Evolutionary conservation across 805 yeast genomes (phyloP), one percentile per base, ranked within the genome.

Genomic region (Wickerhamomyces bovis): DNA sequence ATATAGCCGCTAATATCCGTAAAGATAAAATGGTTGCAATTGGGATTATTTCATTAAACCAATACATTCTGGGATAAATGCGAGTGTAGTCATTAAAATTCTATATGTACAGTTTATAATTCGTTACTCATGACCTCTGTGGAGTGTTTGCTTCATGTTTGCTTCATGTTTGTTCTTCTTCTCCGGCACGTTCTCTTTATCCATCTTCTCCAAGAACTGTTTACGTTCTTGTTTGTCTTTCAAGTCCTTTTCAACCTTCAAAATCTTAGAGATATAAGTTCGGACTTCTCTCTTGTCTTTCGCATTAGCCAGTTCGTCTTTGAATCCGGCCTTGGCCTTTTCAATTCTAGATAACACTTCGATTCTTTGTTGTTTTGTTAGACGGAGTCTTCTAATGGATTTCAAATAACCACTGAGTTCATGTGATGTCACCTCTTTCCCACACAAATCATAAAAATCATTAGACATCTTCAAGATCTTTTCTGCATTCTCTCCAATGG

Each of bases 401-500:
- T 58, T 57, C 15, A 54, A 43, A 39, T 53, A 58, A 1, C 62
- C 62, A 22, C 44, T 43, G 7, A 54, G 21, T 35, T 55, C 61
- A 41, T 49, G 50, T 4, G 55, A 49, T 1, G 52, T 54, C 8
- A 44, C 23, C 21, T 49, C 41, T 3, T 45, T 26, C 10, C 42
- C 39, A 15, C 44, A 20, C 15, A 41, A 41, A 10, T 43, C 35
- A 16, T 45, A 44, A 42, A 55, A 57, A 2, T 43, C 45, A 16
- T 54, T 55, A 9, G 61, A 46, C 42, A 54, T 30, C 9, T 45
- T 30, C 23, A 41, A 58, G n/a, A 58, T 44, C n/a, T 35, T 38
- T 15, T 50, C 52, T 3, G 52, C 53, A 15, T 47, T 38, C 18
- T 47, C 41, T 3, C 60, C 62, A 33, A 55, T 52, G 8, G 52